Evolutionary conservation across 2,329 filamentous ascomycete species (phyloP).

Genomic region (Alternaria arborescens): DNA sequence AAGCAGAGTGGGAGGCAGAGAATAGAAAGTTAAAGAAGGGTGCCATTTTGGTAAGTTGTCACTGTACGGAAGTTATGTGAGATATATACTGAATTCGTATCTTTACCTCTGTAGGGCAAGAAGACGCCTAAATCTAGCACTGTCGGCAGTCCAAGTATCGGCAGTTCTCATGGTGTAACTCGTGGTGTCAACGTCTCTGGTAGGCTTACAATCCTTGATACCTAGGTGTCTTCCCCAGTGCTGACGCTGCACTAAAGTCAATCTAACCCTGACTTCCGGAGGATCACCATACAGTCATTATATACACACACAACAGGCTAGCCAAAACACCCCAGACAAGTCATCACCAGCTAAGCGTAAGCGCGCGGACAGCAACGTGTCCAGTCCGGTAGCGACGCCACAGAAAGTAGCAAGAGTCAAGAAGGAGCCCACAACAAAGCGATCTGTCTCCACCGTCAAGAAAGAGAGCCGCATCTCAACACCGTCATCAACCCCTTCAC

Average conservation of each 20-base stretch:
- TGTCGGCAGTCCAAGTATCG: not conserved
- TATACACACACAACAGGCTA: not conserved
- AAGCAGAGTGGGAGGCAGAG: conserved; percentile 64
- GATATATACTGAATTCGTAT: too few relatives aligned
- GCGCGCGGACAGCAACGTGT: not conserved
- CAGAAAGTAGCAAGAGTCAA: conserved; percentile 14
- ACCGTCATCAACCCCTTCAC: conserved; percentile 13
- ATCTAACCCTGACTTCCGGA: conserved; percentile 8
- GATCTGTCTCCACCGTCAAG: not conserved
- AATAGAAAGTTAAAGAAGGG: conserved; percentile 58
- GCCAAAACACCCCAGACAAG: not conserved
- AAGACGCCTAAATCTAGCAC: not conserved
- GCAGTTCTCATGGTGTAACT: not conserved
- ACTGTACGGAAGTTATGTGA: too few relatives aligned
- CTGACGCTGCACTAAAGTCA: conserved; percentile 7
- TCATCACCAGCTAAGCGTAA: conserved; percentile 13
- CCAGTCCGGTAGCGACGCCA: not conserved
- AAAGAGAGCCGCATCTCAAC: not conserved
- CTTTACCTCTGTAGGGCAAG: not conserved
- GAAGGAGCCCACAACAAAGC: conserved; percentile 1
- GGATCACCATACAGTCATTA: not conserved
- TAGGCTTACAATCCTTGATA: not conserved
- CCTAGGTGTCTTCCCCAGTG: not conserved
- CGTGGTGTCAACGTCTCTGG: conserved; percentile 24
- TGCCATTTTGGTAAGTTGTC: not conserved